A percentile compares a stretch with the other conserved stretches of the same genome.
These are phyloP conservation scores for Salix exigua DNA, from an alignment of 345 rosid species.

Conservation along the genomic window DNA sequence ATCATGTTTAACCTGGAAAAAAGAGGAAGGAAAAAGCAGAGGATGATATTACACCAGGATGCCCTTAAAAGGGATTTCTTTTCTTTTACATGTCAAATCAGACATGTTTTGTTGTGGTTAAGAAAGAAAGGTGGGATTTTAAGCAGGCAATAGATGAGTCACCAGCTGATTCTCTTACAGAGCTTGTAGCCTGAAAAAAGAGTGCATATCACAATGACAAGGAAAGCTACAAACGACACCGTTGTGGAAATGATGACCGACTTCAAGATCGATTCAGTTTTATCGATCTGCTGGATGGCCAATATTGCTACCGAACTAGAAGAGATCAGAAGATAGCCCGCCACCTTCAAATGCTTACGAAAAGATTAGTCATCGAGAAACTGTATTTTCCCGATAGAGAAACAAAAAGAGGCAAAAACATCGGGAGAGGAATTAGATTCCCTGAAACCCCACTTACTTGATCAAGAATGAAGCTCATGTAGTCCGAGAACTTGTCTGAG, in stretches of 20 bases:
- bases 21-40: neutral
- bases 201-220: constrained; percentile 37
- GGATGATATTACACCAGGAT: neutral
- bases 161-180: constrained; percentile 77
- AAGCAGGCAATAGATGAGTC: neutral
- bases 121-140: neutral
- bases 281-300: constrained; percentile 31
- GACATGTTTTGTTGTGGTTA: neutral
- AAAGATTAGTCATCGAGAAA: constrained; percentile 8
- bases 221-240: constrained; percentile 52
- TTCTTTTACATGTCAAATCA: neutral
- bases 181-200: constrained; percentile 73
- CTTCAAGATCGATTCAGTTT: constrained; percentile 35
- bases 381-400: neutral
- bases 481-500: constrained; percentile 60
- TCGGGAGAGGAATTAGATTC: neutral
- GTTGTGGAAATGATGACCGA: constrained; percentile 37
- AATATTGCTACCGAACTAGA: constrained; percentile 52
- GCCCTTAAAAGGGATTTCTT: neutral
- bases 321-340: constrained; percentile 63
- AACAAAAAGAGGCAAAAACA: neutral
- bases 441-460: constrained; percentile 32
- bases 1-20: neutral
- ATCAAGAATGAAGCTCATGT: constrained; percentile 59
- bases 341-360: constrained; percentile 26